Conservation (phyloP, 306 rosid genomes). For the Trifolium repens region DNA sequence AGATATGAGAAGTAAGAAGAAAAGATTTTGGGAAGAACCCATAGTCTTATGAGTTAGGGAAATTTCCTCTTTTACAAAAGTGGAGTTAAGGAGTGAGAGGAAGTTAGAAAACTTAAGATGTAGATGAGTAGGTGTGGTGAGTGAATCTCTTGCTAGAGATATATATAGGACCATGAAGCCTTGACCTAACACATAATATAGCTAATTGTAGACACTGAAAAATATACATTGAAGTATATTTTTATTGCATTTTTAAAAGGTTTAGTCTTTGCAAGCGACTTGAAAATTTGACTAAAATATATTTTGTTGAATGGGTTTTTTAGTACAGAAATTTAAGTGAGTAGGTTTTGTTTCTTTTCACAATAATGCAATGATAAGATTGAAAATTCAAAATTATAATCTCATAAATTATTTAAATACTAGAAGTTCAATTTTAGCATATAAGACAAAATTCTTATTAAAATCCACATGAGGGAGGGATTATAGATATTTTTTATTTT, state of each 20-base stretch:
- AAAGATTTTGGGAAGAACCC: background rate
- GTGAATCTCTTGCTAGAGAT: background rate
- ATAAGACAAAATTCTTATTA: background rate
- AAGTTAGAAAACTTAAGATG: background rate
- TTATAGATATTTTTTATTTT: background rate
- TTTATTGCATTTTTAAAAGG: background rate
- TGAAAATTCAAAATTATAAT: background rate
- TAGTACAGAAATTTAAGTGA: background rate
- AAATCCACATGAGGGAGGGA: background rate
- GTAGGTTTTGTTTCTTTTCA: background rate
- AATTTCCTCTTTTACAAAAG: background rate
- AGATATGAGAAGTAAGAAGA: conserved; percentile 22
- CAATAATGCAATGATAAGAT: background rate
- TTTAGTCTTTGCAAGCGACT: background rate
- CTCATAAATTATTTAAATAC: background rate
- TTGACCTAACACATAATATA: background rate
- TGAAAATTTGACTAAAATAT: background rate
- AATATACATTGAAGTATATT: background rate
- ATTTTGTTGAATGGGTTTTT: background rate
- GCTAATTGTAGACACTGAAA: background rate
- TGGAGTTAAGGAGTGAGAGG: background rate
- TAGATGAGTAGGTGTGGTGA: background rate
- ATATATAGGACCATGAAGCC: conserved; percentile 3
- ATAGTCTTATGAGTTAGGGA: background rate
- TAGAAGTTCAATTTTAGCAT: background rate